A percentile compares a stretch with the other conserved stretches of the same genome.
These are phyloP conservation scores for Globisporangium barbulae DNA, from an alignment of 352 stramenopile genomes.

Conservation along the genomic window DNA sequence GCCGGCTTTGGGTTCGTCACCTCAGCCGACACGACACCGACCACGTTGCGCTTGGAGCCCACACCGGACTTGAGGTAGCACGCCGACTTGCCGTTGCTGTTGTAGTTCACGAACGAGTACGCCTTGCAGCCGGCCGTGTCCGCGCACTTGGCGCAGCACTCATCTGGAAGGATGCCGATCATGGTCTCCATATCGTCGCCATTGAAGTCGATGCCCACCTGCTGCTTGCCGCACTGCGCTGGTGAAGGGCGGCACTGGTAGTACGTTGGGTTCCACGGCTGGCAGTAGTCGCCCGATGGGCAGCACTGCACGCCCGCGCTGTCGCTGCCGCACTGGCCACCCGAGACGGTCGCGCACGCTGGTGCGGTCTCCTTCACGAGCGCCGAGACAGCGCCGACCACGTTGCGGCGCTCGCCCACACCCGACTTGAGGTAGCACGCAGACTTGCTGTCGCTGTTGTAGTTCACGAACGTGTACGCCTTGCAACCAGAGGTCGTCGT, in stretches of 20 bases:
- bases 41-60: not conserved
- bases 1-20: not conserved
- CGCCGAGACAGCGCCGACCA: not conserved
- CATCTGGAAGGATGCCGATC: no score
- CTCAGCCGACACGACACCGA: not conserved
- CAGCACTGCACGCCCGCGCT: not conserved
- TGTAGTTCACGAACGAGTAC: constrained; percentile 45
- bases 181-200: no score
- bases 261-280: constrained; percentile 27
- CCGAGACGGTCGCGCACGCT: not conserved
- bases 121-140: constrained; percentile 40
- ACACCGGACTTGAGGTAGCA: constrained; percentile 17
- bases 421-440: not conserved
- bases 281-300: constrained; percentile 19
- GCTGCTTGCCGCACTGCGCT: not conserved
- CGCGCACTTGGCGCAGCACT: constrained; percentile 43
- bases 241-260: constrained; percentile 25
- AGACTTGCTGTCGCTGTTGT: not conserved
- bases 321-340: not conserved
- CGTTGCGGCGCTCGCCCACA: not conserved
- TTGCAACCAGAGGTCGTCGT: not conserved
- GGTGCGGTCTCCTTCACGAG: not conserved
- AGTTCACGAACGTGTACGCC: not conserved
- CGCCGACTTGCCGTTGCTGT: constrained; percentile 13
- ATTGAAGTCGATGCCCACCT: not conserved